Percentiles rank a stretch among this genome's conserved stretches.
Evolutionary conservation across 2,329 filamentous ascomycete species (phyloP).

Genomic region (Alternaria sp.): DNA sequence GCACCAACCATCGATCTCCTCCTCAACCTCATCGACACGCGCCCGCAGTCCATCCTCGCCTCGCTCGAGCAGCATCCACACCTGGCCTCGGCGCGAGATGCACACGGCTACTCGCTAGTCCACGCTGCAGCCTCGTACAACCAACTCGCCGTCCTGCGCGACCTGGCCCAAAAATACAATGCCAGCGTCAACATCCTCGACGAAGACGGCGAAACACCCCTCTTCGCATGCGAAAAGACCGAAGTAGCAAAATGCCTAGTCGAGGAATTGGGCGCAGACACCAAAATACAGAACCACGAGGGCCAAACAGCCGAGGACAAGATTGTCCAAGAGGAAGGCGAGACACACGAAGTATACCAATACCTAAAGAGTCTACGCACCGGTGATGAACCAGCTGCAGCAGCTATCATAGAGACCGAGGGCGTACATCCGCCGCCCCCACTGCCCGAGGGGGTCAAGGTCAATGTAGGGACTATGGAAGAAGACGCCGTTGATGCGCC

Average conservation of each 20-base stretch:
- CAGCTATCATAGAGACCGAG: constrained; percentile 29
- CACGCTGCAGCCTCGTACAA: constrained; percentile 95
- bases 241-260: constrained; percentile 81
- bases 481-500: constrained; percentile 63
- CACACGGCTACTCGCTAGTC: constrained; percentile 91
- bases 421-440: constrained; percentile 61
- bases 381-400: constrained; percentile 38
- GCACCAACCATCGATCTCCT: constrained; percentile 57
- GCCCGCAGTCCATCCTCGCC: constrained; percentile 74
- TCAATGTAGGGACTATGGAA: constrained; percentile 80
- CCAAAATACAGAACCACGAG: constrained; percentile 71
- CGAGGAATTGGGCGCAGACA: constrained; percentile 79
- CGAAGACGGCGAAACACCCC: constrained; percentile 91
- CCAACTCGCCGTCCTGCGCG: constrained; percentile 79
- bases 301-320: constrained; percentile 83
- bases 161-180: constrained; percentile 76
- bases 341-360: constrained; percentile 76
- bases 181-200: constrained; percentile 84
- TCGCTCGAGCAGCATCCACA: constrained; percentile 76
- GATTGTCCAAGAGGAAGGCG: constrained; percentile 76
- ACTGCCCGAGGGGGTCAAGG: constrained; percentile 76
- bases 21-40: constrained; percentile 75
- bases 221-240: constrained; percentile 87
- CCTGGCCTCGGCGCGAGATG: constrained; percentile 83
- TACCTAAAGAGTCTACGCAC: constrained; percentile 65